Conservation (phyloP, 2,329 filamentous ascomycete genomes). For the Curvularia verruculosa region DNA sequence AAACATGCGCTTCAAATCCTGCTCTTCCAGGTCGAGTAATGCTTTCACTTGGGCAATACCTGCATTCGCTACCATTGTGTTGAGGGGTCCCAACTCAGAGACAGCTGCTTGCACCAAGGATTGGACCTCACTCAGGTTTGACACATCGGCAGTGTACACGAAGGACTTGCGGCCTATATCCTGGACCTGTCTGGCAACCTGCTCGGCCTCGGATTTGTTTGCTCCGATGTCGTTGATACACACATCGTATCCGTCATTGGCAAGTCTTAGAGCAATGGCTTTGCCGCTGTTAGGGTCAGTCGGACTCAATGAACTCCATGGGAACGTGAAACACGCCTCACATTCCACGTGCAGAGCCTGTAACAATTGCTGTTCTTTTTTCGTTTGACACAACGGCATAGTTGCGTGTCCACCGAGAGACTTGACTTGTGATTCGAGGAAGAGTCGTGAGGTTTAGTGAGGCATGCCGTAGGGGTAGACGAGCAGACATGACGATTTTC, state of each 20-base stretch:
- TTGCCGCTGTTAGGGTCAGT: constrained; percentile 57
- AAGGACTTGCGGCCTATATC: constrained; percentile 60
- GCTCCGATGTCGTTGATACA: constrained; percentile 67
- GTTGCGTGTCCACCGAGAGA: constrained; percentile 29
- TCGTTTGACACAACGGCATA: constrained; percentile 33
- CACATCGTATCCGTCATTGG: constrained; percentile 69
- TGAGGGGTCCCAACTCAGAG: constrained; percentile 59
- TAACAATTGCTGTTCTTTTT: constrained; percentile 47
- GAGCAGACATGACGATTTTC: constrained; percentile 29
- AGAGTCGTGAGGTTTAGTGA: constrained; percentile 18
- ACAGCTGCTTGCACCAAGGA: constrained; percentile 60
- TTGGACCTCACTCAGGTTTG: constrained; percentile 60
- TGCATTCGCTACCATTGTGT: constrained; percentile 65
- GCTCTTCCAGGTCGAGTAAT: constrained; percentile 62
- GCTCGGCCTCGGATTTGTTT: constrained; percentile 60
- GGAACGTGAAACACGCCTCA: constrained; percentile 17
- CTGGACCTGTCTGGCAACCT: constrained; percentile 61
- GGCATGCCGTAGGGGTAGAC: constrained; percentile 31
- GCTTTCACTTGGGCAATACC: constrained; percentile 65
- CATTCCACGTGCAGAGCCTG: constrained; percentile 49
- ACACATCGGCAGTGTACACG: constrained; percentile 66
- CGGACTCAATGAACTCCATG: neutral
- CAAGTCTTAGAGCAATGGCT: constrained; percentile 67
- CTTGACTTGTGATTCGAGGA: constrained; percentile 19
- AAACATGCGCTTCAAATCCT: constrained; percentile 66